Base-by-base conservation (phyloP, 2,329 filamentous ascomycete species). In the Coniochaeta sp. region DNA sequence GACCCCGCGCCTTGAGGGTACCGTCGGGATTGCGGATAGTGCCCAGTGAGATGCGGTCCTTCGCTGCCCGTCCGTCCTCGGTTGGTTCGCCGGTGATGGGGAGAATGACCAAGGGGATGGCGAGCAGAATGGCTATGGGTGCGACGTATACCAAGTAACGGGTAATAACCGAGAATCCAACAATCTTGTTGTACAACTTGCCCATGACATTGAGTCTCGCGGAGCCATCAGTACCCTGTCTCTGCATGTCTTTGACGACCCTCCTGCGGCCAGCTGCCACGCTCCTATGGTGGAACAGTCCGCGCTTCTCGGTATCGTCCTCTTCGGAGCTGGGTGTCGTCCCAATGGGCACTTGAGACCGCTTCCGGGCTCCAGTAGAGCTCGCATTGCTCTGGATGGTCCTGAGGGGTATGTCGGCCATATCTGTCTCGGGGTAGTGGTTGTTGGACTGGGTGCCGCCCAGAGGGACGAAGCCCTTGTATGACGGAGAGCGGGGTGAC, bases 61-160 rank as follows among this genome's bases (percentile, higher is more conserved):
- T 61, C 49, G 60, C 51, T 8, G 4, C 8, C 26, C 45, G 20
- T 3, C 45, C 45, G 9, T 47, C n/a, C n/a, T 72, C 63, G n/a
- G 62, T 28, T 31, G 63, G 62, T 50, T 72, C 66, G 47, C 66
- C 73, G 1, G 71, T 73, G 22, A 74, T 61, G 10, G 73, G 65
- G 14, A 83, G 70, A 18, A 86, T 70, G 49, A 86, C 70, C 31
- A 88, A 71, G 12, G 85, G 85, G 6, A 83, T 63, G 7, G 82
- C 82, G 49, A 89, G 73, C 24, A 85, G 61, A 14, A 84, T 54
- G 45, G 76, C 82, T 27, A 88, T 70, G 5, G 85, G 85, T 22
- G 84, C 67, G 56, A 88, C 77, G 61, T 87, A 88, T 56, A 88
- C 74, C 47, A 86, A 69, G 62, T 88, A 88, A 46, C 85, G 75